Evolutionary conservation across 768 basidiomycete species (phyloP), one percentile per base, ranked within the genome.

Genomic region (Pleurotus ostreatus): DNA sequence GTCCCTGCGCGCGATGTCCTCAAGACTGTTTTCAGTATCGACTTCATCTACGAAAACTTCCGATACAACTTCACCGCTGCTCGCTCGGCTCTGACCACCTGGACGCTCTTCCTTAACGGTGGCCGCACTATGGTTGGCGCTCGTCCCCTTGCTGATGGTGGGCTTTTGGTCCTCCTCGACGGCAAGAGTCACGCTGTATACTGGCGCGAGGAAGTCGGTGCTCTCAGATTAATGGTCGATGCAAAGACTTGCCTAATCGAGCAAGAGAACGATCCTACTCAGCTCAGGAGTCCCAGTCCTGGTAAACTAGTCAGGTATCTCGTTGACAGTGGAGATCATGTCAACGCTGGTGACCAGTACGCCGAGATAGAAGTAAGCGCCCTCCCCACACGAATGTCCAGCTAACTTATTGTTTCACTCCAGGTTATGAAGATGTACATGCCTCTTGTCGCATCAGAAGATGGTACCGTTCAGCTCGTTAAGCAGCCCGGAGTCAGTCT

Each of bases 371-470:
- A 98, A 81, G 92, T 92, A 61, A 55, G 80, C 62, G 11, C 8
- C 30, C 30, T 34, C 30, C 30, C 1, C 30, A 11, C 30, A 34
- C 3, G 30, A 34, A 12, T 34, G 4, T 34, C 30, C 2, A 34
- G 30, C 9, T 34, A 34, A 34, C 8, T 34, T 11, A 34, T 9
- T 34, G 9, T 11, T 34, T 34, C 9, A 34, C 40, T 57, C 5
- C 54, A 89, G 88, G 91, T 93, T 59, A 95, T 97, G 94, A 98
- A 99, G 78, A 99, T 98, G 97, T 97, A 97, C 72, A 97, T 99
- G 96, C 94, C 94, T 3, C 83, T 99, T 55, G 85, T 92, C 55
- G 94, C 94, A 4, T 83, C 89, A 2, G 97, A 99, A 69, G 93
- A 96, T 68, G 97, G 97, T 65, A 80, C 88, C 46, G 87, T 95